Percentiles rank a stretch among this genome's conserved stretches.
Conservation (phyloP, 148 eudicot genomes). For the Vaccinium myrtillus region DNA sequence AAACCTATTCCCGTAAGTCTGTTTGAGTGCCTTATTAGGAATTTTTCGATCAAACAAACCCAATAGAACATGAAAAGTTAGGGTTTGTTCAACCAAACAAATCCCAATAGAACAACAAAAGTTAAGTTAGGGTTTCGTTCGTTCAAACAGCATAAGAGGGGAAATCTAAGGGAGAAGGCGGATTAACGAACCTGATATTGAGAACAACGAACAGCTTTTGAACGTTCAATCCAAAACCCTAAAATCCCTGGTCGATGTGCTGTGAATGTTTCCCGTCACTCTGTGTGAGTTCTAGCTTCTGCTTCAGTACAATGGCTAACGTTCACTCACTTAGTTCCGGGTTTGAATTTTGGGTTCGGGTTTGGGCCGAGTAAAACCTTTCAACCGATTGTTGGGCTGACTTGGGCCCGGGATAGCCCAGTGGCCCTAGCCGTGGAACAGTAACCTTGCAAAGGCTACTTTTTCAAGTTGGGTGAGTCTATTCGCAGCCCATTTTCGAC, state of each 20-base stretch:
- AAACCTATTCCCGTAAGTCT: neutral
- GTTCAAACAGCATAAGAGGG: neutral
- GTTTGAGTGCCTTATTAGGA: neutral
- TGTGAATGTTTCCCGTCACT: neutral
- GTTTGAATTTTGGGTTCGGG: too few relatives aligned
- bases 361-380: neutral
- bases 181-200: neutral
- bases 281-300: neutral
- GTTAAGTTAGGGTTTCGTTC: neutral
- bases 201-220: too few relatives aligned
- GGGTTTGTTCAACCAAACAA: neutral
- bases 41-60: neutral
- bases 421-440: too few relatives aligned
- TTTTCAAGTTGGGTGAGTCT: too few relatives aligned
- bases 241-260: too few relatives aligned
- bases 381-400: neutral
- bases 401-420: neutral
- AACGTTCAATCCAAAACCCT: too few relatives aligned
- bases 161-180: neutral
- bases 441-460: too few relatives aligned
- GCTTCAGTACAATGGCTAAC: neutral
- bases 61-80: too few relatives aligned
- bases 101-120: too few relatives aligned
- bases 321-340: neutral
- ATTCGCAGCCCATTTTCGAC: too few relatives aligned